Evolutionary conservation across 164 flowering plant species (phyloP).

Genomic region (Echeveria elegans): DNA sequence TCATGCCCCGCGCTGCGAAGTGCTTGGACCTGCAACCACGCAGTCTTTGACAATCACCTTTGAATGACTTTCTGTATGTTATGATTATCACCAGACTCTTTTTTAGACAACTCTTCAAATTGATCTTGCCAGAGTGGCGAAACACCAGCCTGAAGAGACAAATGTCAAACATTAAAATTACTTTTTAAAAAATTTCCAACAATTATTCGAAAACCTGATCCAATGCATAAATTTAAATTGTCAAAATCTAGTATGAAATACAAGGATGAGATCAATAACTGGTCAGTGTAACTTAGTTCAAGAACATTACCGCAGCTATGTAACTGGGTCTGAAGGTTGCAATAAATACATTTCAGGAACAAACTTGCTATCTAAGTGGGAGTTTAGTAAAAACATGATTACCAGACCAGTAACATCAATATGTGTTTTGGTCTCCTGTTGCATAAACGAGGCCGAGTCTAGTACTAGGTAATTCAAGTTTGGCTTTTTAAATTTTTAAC

Average conservation of each 20-base stretch:
- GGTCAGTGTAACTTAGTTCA: slow-evolving; percentile 1
- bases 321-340: slow-evolving; percentile 71
- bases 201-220: too few species aligned
- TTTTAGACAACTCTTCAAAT: slow-evolving; percentile 53
- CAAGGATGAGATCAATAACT: background rate
- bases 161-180: background rate
- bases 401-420: background rate
- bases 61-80: slow-evolving; percentile 37
- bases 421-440: slow-evolving; percentile 39
- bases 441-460: too few species aligned
- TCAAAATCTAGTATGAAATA: background rate
- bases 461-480: too few species aligned
- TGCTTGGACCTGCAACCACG: slow-evolving; percentile 83
- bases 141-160: slow-evolving; percentile 60
- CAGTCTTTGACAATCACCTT: slow-evolving; percentile 82
- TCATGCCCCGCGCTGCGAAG: slow-evolving; percentile 59
- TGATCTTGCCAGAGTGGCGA: slow-evolving; percentile 72
- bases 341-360: slow-evolving; percentile 14
- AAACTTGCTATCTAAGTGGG: background rate
- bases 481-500: too few species aligned
- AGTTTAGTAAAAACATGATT: background rate
- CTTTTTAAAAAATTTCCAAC: too few species aligned
- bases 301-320: slow-evolving; percentile 69
- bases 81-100: slow-evolving; percentile 23
- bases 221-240: too few species aligned